Evolutionary conservation across 2,329 filamentous ascomycete genomes (phyloP).

Genomic region (Trichoderma sp.): DNA sequence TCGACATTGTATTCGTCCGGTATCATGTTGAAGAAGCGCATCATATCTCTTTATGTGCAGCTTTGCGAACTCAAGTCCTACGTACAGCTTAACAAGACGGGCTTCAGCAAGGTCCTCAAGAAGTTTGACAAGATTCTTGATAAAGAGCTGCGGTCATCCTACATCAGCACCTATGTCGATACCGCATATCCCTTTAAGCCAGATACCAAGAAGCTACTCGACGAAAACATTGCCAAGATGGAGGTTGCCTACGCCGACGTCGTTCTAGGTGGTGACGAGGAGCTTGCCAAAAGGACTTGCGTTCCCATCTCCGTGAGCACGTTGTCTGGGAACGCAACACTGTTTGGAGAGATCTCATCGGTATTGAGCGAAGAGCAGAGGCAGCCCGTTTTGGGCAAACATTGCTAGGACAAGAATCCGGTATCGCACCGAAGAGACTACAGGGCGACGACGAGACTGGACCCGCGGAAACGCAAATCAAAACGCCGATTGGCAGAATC

Average conservation of each 20-base stretch:
- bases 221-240: conserved; percentile 71
- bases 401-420: conserved; percentile 73
- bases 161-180: conserved; percentile 73
- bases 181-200: conserved; percentile 79
- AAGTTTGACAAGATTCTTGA: conserved; percentile 98
- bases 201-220: conserved; percentile 68
- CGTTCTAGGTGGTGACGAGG: conserved; percentile 77
- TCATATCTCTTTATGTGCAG: conserved; percentile 84
- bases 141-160: conserved; percentile 73
- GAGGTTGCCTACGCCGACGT: conserved; percentile 80
- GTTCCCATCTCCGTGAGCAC: conserved; percentile 90
- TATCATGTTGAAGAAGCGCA: conserved; percentile 90
- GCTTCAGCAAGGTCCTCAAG: conserved; percentile 94
- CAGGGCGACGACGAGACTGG: conserved; percentile 80
- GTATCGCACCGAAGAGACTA: conserved; percentile 66
- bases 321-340: conserved; percentile 99
- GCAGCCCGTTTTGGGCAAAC: conserved; percentile 88
- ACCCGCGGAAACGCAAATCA: conserved; percentile 65
- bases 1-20: conserved; percentile 65
- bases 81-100: conserved; percentile 92
- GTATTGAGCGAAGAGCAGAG: conserved; percentile 92
- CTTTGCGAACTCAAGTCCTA: conserved; percentile 96
- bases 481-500: conserved; percentile 78
- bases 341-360: conserved; percentile 98
- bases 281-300: conserved; percentile 80